Percentiles rank a stretch among this genome's conserved stretches.
Conservation (phyloP, 169 alveolate species). For the Plasmodium malariae region DNA sequence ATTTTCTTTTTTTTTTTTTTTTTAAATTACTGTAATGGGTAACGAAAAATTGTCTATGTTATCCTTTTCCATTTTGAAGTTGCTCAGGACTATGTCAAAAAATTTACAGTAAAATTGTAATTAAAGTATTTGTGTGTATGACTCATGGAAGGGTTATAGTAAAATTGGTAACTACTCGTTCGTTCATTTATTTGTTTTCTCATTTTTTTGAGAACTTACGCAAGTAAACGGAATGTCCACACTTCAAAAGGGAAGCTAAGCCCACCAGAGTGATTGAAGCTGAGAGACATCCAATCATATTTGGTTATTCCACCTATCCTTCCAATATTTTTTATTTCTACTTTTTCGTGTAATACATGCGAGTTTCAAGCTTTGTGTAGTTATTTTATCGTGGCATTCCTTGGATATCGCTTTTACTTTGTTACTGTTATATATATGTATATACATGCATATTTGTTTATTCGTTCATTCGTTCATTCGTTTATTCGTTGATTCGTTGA, state of each 20-base stretch:
- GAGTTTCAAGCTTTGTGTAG: too few relatives aligned
- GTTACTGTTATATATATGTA: too few relatives aligned
- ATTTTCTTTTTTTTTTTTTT: not conserved
- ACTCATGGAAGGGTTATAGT: too few relatives aligned
- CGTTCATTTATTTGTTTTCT: not conserved
- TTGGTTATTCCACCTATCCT: not conserved
- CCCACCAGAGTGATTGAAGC: slow-evolving; percentile 50
- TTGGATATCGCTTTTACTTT: too few relatives aligned
- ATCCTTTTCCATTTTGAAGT: slow-evolving; percentile 46
- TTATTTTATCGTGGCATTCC: too few relatives aligned
- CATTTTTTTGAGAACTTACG: slow-evolving; percentile 15
- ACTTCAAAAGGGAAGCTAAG: slow-evolving; percentile 41
- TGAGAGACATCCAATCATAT: slow-evolving; percentile 19
- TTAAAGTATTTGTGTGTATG: too few relatives aligned
- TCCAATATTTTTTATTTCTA: not conserved
- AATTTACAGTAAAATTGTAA: too few relatives aligned
- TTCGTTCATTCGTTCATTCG: too few relatives aligned
- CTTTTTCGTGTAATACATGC: too few relatives aligned
- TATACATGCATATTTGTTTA: too few relatives aligned
- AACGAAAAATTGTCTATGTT: slow-evolving; percentile 52
- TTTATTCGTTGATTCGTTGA: not conserved
- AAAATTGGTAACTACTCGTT: too few relatives aligned
- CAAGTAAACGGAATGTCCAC: slow-evolving; percentile 62
- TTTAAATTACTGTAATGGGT: slow-evolving; percentile 13
- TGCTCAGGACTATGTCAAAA: slow-evolving; percentile 6